Conservation (phyloP, 2,329 filamentous ascomycete species). For the Whalleya microplaca region DNA sequence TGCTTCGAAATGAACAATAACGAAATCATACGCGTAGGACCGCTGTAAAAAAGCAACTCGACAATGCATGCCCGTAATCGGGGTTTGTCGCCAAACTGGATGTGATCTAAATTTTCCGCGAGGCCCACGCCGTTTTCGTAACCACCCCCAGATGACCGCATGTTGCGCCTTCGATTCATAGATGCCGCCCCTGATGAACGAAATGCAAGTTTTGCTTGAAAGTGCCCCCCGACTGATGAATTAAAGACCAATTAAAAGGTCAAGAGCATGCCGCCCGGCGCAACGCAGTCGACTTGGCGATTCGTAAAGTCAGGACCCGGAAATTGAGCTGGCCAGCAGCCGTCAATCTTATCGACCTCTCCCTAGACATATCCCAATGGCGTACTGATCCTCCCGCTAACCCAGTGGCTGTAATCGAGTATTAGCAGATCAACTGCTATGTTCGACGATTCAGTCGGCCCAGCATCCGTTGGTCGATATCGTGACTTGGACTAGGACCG, state of each 20-base stretch:
- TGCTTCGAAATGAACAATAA: conserved; percentile 17
- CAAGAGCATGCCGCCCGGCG: conserved; percentile 8
- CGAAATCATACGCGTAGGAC: conserved; percentile 20
- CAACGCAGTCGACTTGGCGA: conserved; percentile 8
- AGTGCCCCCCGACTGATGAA: conserved; percentile 14
- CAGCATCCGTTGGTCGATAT: conserved; percentile 61
- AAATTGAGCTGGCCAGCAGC: conserved; percentile 25
- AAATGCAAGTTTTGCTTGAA: conserved; percentile 24
- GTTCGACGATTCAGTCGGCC: conserved; percentile 51
- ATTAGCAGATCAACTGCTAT: conserved; percentile 9
- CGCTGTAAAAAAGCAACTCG: conserved; percentile 23
- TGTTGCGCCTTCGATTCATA: conserved; percentile 22
- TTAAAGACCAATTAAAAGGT: conserved; percentile 21
- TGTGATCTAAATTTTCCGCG: conserved; percentile 29
- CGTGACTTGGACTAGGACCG: conserved; percentile 44
- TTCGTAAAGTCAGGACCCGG: conserved; percentile 6
- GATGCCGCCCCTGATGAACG: conserved; percentile 13
- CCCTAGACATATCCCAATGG: conserved; percentile 4
- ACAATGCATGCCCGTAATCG: conserved; percentile 31
- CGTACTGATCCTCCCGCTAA: conserved; percentile 12
- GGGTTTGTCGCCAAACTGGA: conserved; percentile 36
- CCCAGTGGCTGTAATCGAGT: conserved; percentile 9
- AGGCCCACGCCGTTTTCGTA: conserved; percentile 16
- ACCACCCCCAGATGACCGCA: conserved; percentile 13
- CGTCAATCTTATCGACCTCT: conserved; percentile 17